Percentiles rank a stretch among this genome's conserved stretches.
Evolutionary conservation across 108 stramenopile species (phyloP).

Genomic region (Conticribra weissflogii): DNA sequence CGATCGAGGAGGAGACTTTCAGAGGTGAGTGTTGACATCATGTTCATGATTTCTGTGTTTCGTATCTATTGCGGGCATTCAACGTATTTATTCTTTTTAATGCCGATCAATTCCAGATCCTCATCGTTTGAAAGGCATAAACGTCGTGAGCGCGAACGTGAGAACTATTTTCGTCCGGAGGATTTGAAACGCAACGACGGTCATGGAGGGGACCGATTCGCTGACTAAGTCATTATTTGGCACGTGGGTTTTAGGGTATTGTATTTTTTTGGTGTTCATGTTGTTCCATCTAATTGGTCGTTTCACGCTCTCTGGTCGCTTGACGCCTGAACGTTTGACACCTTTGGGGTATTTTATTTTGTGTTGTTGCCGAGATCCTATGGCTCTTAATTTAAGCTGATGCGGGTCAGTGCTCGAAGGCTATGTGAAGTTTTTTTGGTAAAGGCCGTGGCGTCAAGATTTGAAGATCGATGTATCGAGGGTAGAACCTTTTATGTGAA

Average conservation of each 20-base stretch:
- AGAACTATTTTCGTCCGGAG: conserved; percentile 50
- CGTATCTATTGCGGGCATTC: neutral
- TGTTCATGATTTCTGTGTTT: neutral
- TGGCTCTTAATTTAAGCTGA: too few relatives aligned
- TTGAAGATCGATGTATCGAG: neutral
- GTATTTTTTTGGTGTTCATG: conserved; percentile 10
- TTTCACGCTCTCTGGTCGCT: too few relatives aligned
- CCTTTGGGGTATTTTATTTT: neutral
- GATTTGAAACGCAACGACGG: conserved; percentile 13
- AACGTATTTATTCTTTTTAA: conserved; percentile 2
- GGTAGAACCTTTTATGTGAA: neutral
- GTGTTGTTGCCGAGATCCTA: neutral
- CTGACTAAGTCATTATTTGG: neutral
- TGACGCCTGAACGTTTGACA: neutral
- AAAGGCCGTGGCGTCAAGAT: conserved; percentile 31
- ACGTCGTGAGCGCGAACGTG: conserved; percentile 61
- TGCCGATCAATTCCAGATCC: conserved; percentile 46
- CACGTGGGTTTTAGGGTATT: conserved; percentile 5
- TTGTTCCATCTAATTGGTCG: too few relatives aligned
- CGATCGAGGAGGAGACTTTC: conserved; percentile 49
- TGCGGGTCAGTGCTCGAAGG: too few relatives aligned
- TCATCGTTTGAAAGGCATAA: conserved; percentile 83
- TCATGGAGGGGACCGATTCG: neutral
- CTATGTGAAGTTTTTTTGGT: neutral
- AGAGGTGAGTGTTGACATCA: conserved; percentile 26